A percentile compares a stretch with the other conserved stretches of the same genome.
These are phyloP conservation scores for Scutellaria galericulata DNA, from an alignment of 257 asterid genomes.

Conservation along the genomic window DNA sequence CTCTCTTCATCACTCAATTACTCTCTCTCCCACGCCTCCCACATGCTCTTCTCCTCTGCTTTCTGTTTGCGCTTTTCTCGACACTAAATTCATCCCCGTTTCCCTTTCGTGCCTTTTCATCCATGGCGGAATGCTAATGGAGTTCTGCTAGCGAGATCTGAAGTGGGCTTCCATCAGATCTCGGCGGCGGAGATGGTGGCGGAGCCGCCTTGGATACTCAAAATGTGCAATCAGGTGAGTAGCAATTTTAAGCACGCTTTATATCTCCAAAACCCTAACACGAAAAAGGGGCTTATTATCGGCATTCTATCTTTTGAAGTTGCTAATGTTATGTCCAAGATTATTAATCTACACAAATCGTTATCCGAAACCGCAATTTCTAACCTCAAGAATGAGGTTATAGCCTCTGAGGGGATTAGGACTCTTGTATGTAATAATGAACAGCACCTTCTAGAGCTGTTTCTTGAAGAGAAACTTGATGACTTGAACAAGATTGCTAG, in stretches of 20 bases:
- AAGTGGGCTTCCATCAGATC: conserved; percentile 35
- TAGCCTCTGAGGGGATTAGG: conserved; percentile 63
- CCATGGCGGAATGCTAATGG: conserved; percentile 7
- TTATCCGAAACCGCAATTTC: conserved; percentile 58
- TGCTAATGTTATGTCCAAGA: conserved; percentile 89
- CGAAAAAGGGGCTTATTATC: conserved; percentile 46
- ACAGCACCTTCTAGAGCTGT: conserved; percentile 59
- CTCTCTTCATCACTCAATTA: conserved; percentile 34
- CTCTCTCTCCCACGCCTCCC: neutral
- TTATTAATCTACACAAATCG: conserved; percentile 77
- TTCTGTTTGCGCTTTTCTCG: conserved; percentile 37
- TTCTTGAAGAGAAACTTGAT: conserved; percentile 71
- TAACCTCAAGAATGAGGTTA: conserved; percentile 72
- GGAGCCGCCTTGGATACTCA: conserved; percentile 72
- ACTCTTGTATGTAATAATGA: conserved; percentile 69
- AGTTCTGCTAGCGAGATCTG: conserved; percentile 47
- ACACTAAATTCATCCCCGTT: conserved; percentile 40
- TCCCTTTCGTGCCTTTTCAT: neutral
- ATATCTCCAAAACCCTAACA: conserved; percentile 53
- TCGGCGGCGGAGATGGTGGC: conserved; percentile 46
- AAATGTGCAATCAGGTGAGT: conserved; percentile 93
- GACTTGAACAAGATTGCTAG: conserved; percentile 77
- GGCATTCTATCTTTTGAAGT: conserved; percentile 92
- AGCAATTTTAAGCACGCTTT: conserved; percentile 72
- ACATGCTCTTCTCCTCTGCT: neutral